phyloP scores from a whole-genome alignment of 306 rosid genomes.

The Carpinus fangiana region DNA sequence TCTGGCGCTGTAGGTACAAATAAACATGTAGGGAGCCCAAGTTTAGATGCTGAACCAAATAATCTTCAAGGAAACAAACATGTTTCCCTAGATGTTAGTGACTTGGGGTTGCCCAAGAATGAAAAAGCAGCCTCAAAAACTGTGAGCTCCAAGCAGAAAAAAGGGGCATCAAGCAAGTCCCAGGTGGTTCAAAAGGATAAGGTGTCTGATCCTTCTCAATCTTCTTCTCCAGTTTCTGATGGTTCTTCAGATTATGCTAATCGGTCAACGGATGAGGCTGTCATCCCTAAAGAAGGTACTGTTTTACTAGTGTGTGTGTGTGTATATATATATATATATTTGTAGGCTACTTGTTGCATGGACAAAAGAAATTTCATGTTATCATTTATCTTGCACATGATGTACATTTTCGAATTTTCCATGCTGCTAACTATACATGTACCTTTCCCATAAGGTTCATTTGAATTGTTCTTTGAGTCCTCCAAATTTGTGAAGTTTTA shows the following conservation, averaged over 20 bases:
- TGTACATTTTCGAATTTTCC: not conserved
- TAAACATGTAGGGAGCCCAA: slow-evolving; percentile 35
- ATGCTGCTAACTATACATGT: not conserved
- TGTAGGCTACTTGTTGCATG: not conserved
- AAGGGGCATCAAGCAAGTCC: slow-evolving; percentile 30
- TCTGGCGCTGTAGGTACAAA: slow-evolving; percentile 28
- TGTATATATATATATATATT: not conserved
- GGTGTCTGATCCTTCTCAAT: slow-evolving; percentile 30
- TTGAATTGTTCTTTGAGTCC: not conserved
- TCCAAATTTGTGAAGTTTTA: not conserved
- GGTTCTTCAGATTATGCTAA: slow-evolving; percentile 39
- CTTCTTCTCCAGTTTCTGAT: slow-evolving; percentile 34
- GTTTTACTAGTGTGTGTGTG: not conserved
- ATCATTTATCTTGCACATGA: slow-evolving; percentile 12
- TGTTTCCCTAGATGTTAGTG: slow-evolving; percentile 27
- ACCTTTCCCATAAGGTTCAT: not conserved
- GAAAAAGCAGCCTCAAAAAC: slow-evolving; percentile 30
- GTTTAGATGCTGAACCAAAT: slow-evolving; percentile 38
- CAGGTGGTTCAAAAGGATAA: slow-evolving; percentile 34
- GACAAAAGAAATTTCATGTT: not conserved
- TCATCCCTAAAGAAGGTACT: slow-evolving; percentile 21
- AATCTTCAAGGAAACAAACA: slow-evolving; percentile 34
- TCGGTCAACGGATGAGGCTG: slow-evolving; percentile 28
- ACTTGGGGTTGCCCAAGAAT: slow-evolving; percentile 40
- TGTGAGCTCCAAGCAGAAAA: slow-evolving; percentile 22